Conservation (phyloP, 768 basidiomycete genomes). For the Phaeolepiota aurea region DNA sequence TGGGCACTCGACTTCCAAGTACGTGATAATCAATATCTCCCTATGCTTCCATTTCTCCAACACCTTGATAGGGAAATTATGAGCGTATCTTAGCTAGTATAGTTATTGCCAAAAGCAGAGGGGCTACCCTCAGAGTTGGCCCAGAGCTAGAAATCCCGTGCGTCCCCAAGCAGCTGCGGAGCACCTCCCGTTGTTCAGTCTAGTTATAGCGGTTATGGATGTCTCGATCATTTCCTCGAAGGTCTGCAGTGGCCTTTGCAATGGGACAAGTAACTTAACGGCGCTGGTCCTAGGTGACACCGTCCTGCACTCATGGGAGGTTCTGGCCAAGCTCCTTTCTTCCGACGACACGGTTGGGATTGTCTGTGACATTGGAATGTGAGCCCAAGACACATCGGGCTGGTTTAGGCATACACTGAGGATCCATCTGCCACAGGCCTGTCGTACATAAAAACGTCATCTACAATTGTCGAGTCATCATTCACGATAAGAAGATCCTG, state of each 20-base stretch:
- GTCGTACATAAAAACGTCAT: slow-evolving; percentile 96
- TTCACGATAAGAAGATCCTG: slow-evolving; percentile 78
- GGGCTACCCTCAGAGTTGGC: slow-evolving; percentile 88
- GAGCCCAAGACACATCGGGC: slow-evolving; percentile 15
- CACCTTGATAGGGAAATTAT: slow-evolving; percentile 67
- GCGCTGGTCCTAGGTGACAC: slow-evolving; percentile 70
- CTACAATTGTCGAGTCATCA: slow-evolving; percentile 92
- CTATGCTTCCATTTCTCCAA: not conserved
- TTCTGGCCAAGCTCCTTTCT: slow-evolving; percentile 82
- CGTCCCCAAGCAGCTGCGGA: slow-evolving; percentile 9
- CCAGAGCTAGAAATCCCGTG: slow-evolving; percentile 96
- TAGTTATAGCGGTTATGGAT: slow-evolving; percentile 79
- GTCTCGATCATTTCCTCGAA: slow-evolving; percentile 95
- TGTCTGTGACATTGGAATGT: slow-evolving; percentile 97
- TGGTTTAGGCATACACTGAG: not conserved
- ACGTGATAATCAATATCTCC: slow-evolving; percentile 8
- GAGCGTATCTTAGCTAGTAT: slow-evolving; percentile 89
- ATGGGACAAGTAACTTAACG: slow-evolving; percentile 1
- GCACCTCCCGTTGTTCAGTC: not conserved
- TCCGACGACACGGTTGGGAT: slow-evolving; percentile 78
- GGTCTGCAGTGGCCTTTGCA: slow-evolving; percentile 33
- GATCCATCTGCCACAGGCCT: slow-evolving; percentile 55
- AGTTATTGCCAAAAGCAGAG: slow-evolving; percentile 75
- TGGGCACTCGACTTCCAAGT: slow-evolving; percentile 97
- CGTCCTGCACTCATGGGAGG: slow-evolving; percentile 95